Evolutionary conservation across 192 early-diverging fungal species (phyloP).

Genomic region (Entomortierella beljakovae): DNA sequence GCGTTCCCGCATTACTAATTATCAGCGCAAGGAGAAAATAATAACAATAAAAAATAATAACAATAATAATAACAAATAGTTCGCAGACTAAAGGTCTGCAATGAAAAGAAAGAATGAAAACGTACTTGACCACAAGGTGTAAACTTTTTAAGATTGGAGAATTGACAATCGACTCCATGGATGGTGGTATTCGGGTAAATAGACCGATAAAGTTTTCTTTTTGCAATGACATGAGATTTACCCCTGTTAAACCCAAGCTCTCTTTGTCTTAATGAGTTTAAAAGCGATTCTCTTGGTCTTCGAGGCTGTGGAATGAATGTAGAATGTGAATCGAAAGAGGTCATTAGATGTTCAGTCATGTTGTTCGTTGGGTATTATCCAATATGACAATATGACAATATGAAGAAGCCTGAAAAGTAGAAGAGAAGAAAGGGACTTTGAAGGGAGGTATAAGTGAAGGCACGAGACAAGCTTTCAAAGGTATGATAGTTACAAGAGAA

Average conservation of each 20-base stretch:
- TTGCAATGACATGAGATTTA: slow-evolving; percentile 18
- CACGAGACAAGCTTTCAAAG: neutral
- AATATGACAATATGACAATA: too few species aligned
- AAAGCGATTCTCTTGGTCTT: slow-evolving; percentile 28
- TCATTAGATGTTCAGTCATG: neutral
- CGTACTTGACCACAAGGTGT: slow-evolving; percentile 50
- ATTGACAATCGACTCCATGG: slow-evolving; percentile 44
- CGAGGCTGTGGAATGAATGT: slow-evolving; percentile 21
- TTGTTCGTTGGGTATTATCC: too few species aligned
- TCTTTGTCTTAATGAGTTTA: slow-evolving; percentile 21
- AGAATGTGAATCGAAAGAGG: neutral
- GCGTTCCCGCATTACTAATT: too few species aligned
- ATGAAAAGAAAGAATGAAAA: neutral
- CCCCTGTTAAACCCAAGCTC: slow-evolving; percentile 32
- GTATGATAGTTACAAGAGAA: neutral
- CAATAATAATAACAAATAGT: slow-evolving; percentile 1
- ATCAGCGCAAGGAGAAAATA: neutral
- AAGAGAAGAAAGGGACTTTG: neutral
- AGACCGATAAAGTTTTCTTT: slow-evolving; percentile 29
- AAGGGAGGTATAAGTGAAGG: neutral
- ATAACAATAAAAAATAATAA: slow-evolving; percentile 1
- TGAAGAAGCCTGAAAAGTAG: neutral
- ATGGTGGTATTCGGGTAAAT: slow-evolving; percentile 47
- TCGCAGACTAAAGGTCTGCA: neutral
- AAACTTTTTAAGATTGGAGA: slow-evolving; percentile 47